Conservation (phyloP, 805 yeast species). For the Zygotorulaspora sp. region DNA sequence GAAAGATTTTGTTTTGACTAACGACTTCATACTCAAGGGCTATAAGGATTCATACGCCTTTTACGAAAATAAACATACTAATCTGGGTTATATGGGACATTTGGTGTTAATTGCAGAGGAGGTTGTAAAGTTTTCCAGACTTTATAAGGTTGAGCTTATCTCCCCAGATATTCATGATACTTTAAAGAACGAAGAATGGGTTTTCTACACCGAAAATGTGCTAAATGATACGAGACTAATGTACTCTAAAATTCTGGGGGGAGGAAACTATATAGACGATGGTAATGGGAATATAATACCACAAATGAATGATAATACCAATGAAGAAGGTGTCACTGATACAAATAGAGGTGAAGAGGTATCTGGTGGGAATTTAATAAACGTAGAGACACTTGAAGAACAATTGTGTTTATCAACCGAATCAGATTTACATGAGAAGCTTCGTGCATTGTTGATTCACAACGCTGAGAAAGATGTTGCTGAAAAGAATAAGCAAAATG, state of each 20-base stretch:
- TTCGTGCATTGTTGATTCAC: constrained; percentile 27
- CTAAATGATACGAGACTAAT: constrained; percentile 33
- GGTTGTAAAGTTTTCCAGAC: constrained; percentile 72
- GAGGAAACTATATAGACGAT: constrained; percentile 33
- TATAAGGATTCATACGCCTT: constrained; percentile 55
- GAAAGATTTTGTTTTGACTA: constrained; percentile 59
- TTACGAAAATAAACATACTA: constrained; percentile 54
- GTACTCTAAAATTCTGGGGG: constrained; percentile 37
- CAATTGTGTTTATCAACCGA: constrained; percentile 20
- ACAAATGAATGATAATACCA: constrained; percentile 18
- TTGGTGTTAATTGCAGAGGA: constrained; percentile 90
- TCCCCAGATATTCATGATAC: constrained; percentile 29
- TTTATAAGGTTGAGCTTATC: constrained; percentile 37
- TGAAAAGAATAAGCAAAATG: constrained; percentile 27
- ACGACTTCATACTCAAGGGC: constrained; percentile 56
- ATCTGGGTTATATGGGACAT: constrained; percentile 97
- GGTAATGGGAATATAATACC: constrained; percentile 29
- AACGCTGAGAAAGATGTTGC: constrained; percentile 28
- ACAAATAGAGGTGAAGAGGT: constrained; percentile 4
- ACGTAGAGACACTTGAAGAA: constrained; percentile 18
- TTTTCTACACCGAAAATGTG: constrained; percentile 27
- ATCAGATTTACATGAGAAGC: constrained; percentile 23
- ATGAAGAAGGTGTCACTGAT: constrained; percentile 3
- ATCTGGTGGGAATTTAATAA: constrained; percentile 14
- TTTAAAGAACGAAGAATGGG: constrained; percentile 28